Conservation (phyloP, 2,329 filamentous ascomycete genomes). For the Arthrobotrys iridis region DNA sequence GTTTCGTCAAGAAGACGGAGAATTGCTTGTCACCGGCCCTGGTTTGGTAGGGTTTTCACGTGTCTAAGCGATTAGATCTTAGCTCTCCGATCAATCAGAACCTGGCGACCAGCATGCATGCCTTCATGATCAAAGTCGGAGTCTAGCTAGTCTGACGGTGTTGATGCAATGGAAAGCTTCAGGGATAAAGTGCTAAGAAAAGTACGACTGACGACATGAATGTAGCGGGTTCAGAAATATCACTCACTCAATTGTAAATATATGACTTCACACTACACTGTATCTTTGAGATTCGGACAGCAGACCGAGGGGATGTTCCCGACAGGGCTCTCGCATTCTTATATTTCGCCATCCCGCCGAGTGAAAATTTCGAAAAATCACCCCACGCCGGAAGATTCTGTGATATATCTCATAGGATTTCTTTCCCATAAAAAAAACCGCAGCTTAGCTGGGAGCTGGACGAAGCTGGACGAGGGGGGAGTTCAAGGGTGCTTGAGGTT, state of each 20-base stretch:
- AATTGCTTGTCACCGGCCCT: conserved; percentile 14
- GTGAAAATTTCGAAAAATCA: conserved; percentile 3
- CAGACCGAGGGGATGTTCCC: conserved; percentile 11
- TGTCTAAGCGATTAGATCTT: conserved; percentile 44
- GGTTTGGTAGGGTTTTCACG: conserved; percentile 43
- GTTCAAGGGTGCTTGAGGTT: conserved; percentile 29
- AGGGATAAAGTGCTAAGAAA: background rate
- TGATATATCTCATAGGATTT: conserved; percentile 13
- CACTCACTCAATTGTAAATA: background rate
- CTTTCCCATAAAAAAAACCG: conserved; percentile 30
- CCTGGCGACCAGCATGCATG: background rate
- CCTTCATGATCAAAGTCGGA: too few species aligned
- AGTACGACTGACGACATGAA: too few species aligned
- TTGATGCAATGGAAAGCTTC: background rate
- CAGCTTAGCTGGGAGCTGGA: conserved; percentile 2
- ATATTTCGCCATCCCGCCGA: conserved; percentile 16
- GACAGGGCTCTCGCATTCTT: background rate
- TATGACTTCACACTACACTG: background rate
- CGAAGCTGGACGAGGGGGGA: conserved; percentile 1
- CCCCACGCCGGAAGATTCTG: conserved; percentile 44
- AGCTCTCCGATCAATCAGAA: background rate
- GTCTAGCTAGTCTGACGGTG: background rate
- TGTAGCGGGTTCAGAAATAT: too few species aligned
- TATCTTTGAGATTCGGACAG: background rate
- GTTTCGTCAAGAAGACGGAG: conserved; percentile 24